Percentiles rank a stretch among this genome's conserved stretches.
These are phyloP conservation scores for Lagenidium giganteum DNA, from an alignment of 352 stramenopile species.

Conservation along the genomic window DNA sequence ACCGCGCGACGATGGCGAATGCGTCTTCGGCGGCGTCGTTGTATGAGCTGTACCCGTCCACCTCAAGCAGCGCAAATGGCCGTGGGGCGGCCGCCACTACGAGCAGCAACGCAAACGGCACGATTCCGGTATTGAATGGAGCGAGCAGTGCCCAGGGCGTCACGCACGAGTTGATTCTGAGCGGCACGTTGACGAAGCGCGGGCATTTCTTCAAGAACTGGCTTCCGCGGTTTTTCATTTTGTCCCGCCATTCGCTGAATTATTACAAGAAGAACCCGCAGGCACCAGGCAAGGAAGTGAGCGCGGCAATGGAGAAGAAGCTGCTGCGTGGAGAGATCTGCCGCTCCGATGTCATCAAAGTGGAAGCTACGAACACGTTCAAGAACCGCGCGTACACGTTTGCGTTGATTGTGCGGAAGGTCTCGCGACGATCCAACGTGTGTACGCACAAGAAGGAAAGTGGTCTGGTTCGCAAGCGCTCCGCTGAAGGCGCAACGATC, in stretches of 20 bases:
- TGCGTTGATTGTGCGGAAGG: slow-evolving; percentile 53
- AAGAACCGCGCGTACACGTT: slow-evolving; percentile 65
- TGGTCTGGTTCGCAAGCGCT: slow-evolving; percentile 29
- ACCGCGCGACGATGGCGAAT: too few relatives aligned
- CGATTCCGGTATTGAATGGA: background rate
- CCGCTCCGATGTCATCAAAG: slow-evolving; percentile 47
- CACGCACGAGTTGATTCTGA: slow-evolving; percentile 54
- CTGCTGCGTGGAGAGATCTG: slow-evolving; percentile 63
- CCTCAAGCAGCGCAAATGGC: background rate
- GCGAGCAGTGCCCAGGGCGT: slow-evolving; percentile 3
- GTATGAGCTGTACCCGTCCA: background rate
- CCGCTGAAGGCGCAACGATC: slow-evolving; percentile 35
- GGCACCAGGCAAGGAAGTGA: slow-evolving; percentile 32
- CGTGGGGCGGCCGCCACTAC: slow-evolving; percentile 1
- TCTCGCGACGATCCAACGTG: slow-evolving; percentile 27
- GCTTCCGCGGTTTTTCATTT: slow-evolving; percentile 59
- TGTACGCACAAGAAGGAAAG: slow-evolving; percentile 56
- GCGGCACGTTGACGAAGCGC: slow-evolving; percentile 53
- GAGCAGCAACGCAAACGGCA: slow-evolving; percentile 12
- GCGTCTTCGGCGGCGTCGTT: too few relatives aligned
- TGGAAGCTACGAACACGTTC: slow-evolving; percentile 52
- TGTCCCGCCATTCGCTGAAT: slow-evolving; percentile 49
- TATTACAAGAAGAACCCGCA: slow-evolving; percentile 77
- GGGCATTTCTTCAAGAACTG: slow-evolving; percentile 76
- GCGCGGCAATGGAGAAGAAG: slow-evolving; percentile 41